A percentile compares a stretch with the other conserved stretches of the same genome.
Evolutionary conservation across 306 rosid species (phyloP).

Genomic region (Pterocarpus macrocarpus): DNA sequence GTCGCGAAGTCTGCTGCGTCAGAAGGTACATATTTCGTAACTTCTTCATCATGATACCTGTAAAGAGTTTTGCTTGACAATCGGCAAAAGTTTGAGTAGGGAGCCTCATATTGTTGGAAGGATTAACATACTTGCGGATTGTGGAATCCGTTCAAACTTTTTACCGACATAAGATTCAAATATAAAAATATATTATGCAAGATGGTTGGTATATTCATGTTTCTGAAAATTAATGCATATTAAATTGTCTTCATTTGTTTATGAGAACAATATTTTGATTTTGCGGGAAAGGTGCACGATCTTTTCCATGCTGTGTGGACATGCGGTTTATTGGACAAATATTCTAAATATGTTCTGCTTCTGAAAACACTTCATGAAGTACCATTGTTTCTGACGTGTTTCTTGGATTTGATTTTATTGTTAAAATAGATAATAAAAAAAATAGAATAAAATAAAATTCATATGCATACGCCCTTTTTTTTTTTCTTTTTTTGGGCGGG

Average conservation of each 20-base stretch:
- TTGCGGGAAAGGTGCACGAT: neutral
- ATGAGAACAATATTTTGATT: neutral
- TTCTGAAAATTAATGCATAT: neutral
- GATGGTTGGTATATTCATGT: neutral
- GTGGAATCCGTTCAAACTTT: neutral
- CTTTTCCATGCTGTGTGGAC: neutral
- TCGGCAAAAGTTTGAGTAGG: neutral
- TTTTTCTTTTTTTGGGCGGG: neutral
- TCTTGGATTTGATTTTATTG: neutral
- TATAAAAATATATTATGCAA: neutral
- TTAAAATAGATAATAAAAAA: neutral
- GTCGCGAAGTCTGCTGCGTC: slow-evolving; percentile 74
- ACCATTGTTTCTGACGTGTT: neutral
- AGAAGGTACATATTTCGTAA: slow-evolving; percentile 61
- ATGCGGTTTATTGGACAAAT: neutral
- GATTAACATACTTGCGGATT: neutral
- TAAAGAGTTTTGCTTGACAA: neutral
- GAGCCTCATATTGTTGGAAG: neutral
- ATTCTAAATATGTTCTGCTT: neutral
- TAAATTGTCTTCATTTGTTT: neutral
- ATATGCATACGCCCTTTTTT: neutral
- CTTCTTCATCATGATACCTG: neutral
- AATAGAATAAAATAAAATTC: neutral
- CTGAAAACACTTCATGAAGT: neutral
- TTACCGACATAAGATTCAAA: neutral